phyloP scores from a whole-genome alignment of 2,329 filamentous ascomycete genomes.

The Sphaerulina vaccinii region DNA sequence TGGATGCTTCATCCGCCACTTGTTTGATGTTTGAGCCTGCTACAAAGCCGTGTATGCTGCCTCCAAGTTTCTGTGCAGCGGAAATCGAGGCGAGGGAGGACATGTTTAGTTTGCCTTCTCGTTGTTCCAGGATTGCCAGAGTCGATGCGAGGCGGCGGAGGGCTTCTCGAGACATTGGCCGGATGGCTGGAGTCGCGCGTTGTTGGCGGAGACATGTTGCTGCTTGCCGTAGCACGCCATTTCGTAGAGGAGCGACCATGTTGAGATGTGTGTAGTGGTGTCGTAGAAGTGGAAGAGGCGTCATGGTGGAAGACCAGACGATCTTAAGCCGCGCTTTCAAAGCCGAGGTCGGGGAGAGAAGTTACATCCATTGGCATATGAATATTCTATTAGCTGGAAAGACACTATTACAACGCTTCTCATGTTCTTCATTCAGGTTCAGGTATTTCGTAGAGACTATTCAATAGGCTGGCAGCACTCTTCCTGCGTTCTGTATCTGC shows the following conservation, averaged over 20 bases:
- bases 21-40: constrained; percentile 75
- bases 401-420: background rate
- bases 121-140: constrained; percentile 87
- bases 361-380: background rate
- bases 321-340: background rate
- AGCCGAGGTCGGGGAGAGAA: background rate
- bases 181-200: constrained; percentile 34
- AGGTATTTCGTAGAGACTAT: constrained; percentile 3
- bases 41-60: constrained; percentile 79
- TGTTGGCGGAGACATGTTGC: constrained; percentile 36
- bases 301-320: background rate
- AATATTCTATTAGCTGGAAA: background rate
- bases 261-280: constrained; percentile 6
- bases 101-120: constrained; percentile 79
- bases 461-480: constrained; percentile 2
- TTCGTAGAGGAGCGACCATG: constrained; percentile 25
- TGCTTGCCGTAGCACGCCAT: constrained; percentile 31
- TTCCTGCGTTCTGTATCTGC: constrained; percentile 3
- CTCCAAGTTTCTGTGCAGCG: constrained; percentile 52
- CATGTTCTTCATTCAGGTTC: background rate
- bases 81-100: constrained; percentile 44
- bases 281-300: constrained; percentile 3
- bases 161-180: constrained; percentile 50
- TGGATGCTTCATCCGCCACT: constrained; percentile 79
- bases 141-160: constrained; percentile 76